phyloP scores from a whole-genome alignment of 768 basidiomycete genomes.

The Termitomyces sp. region DNA sequence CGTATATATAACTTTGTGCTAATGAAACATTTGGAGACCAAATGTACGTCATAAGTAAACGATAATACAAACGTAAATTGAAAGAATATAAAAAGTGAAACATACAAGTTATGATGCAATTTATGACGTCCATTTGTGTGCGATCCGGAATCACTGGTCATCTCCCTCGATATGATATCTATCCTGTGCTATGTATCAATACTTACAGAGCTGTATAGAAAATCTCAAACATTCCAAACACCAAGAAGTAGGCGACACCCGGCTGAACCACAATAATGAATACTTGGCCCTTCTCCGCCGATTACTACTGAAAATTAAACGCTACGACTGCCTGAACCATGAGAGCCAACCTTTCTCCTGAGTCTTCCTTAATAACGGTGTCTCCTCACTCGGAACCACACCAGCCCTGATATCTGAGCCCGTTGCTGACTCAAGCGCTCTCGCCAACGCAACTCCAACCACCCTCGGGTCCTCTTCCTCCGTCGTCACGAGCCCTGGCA shows the following conservation, averaged over 20 bases:
- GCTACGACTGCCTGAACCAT: slow-evolving; percentile 1
- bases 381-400: slow-evolving; percentile 12
- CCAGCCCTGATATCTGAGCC: slow-evolving; percentile 17
- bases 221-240: neutral
- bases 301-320: neutral
- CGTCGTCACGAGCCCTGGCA: slow-evolving; percentile 18
- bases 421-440: slow-evolving; percentile 17
- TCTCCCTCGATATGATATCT: too few relatives aligned
- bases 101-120: too few relatives aligned
- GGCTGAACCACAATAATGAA: neutral
- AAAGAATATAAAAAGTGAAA: too few relatives aligned
- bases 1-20: too few relatives aligned
- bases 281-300: neutral
- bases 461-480: slow-evolving; percentile 19
- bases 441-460: slow-evolving; percentile 16
- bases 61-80: too few relatives aligned
- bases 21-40: too few relatives aligned
- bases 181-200: too few relatives aligned
- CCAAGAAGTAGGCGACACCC: neutral
- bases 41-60: too few relatives aligned
- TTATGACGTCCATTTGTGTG: too few relatives aligned
- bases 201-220: too few relatives aligned
- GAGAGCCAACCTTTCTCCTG: neutral
- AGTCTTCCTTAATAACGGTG: slow-evolving; percentile 14
- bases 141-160: too few relatives aligned